Base-by-base conservation (phyloP, 345 rosid species). In the Euphorbia peplus region DNA sequence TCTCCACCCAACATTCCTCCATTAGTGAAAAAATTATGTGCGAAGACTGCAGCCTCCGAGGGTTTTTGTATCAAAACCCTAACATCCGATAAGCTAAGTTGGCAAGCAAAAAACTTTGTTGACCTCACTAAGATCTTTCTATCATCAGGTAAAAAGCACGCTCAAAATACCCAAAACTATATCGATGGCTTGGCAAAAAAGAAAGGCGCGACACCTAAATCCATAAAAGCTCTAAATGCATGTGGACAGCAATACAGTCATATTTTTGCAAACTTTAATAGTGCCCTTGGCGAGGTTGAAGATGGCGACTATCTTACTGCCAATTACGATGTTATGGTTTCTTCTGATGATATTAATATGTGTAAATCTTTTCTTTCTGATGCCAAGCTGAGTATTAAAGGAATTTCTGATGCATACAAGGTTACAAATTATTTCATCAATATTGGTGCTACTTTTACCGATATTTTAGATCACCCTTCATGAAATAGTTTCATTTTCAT, bases 381-480 rank as follows among this genome's bases (percentile, higher is more conserved):
- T 2, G 57, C 16, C 12, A 60, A 44, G 29, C 30, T 28, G 5
- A 11, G 24, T 7, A 54, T 57, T 3, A 4, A 6, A 5, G 39
- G 70, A 1, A 21, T 74, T 30, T 22, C 32, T 4, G 26, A 18
- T 10, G 3, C 15, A 6, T 21, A 44, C 6, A 22, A 30, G 25
- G 41, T 44, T 26, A 29, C 65, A 3, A 14, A 6, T 12, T 21
- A 24, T 16, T 57, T 22, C 18, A 68, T 37, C 10, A 8, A 11
- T 25, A 42, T 68, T 25, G 63, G 54, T 2, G 37, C 15, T 68
- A 25, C 29, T 44, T 50, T 58, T 46, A 68, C 72, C n/a, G n/a
- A n/a, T n/a, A n/a, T n/a, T n/a, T n/a, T n/a, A n/a, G n/a, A n/a
- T n/a, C n/a, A n/a, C n/a, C n/a, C n/a, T n/a, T n/a, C n/a, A n/a